phyloP scores from a whole-genome alignment of 768 basidiomycete genomes.

The Phaffia tasmanica region DNA sequence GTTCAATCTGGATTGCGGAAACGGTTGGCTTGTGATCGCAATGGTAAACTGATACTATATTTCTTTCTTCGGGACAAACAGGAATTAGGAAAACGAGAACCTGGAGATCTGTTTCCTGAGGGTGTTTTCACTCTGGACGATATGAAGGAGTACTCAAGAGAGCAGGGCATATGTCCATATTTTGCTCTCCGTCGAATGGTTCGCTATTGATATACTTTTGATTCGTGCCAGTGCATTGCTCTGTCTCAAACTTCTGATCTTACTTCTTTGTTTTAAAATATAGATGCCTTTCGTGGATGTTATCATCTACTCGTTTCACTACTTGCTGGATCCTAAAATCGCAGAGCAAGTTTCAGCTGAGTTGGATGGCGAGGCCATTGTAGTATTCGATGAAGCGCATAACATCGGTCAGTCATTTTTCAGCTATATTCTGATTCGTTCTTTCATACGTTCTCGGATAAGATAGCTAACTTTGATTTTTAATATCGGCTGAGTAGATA shows the following conservation, averaged over 20 bases:
- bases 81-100: constrained; percentile 71
- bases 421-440: constrained; percentile 4
- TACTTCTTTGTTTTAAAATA: background rate
- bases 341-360: constrained; percentile 98
- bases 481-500: constrained; percentile 47
- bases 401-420: constrained; percentile 64
- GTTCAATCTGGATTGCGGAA: background rate
- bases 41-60: background rate
- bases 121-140: constrained; percentile 94
- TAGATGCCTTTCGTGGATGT: constrained; percentile 93
- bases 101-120: constrained; percentile 65
- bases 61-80: constrained; percentile 35
- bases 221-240: background rate
- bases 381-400: constrained; percentile 98
- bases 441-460: background rate
- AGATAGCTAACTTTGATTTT: background rate
- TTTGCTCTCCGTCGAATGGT: constrained; percentile 95
- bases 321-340: constrained; percentile 94
- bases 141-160: constrained; percentile 73
- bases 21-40: background rate
- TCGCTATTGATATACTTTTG: constrained; percentile 28
- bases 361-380: constrained; percentile 92
- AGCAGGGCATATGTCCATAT: constrained; percentile 82
- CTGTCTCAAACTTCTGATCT: background rate
- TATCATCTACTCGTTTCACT: constrained; percentile 98